Evolutionary conservation across 257 asterid species (phyloP), one percentile per base, ranked within the genome.

Genomic region (Plantago ovata): DNA sequence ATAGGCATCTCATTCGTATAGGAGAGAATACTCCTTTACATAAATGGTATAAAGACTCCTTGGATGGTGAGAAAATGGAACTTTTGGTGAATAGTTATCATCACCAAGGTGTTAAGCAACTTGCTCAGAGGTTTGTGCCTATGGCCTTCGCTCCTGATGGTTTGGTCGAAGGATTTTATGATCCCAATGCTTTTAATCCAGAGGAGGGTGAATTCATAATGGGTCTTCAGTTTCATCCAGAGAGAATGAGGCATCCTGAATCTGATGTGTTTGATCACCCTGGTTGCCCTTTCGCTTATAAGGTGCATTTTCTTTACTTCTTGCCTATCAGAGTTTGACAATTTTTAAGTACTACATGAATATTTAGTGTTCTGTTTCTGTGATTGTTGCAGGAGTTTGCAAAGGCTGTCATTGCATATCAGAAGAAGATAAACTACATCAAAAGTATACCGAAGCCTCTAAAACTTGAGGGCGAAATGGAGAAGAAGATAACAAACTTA

Each of bases 201-300:
- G 82, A 79, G 0, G 95, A 91, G 64, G 98, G 96, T 1, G 79
- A 91, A 74, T 91, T 91, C 56, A 84, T 87, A 13, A 83, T 87
- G 95, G 98, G 96, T n/a, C 80, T 91, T 18, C 96, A 91, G 60
- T 91, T 91, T 66, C 96, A 91, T 75, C 98, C 98, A 4, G 96
- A 91, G 50, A 69, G 98, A 58, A 91, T 87, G 96, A 73, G 92
- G 36, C 68, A 58, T 1, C 62, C 63, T 0, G 89, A 85, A 56
- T 63, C 85, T 0, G 92, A 77, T 21, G 89, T 73, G 13, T 91
- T 91, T 45, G 94, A 91, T 60, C 87, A 87, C 62, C 94, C 89
- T 0, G 98, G 98, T 1, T 91, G 98, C 46, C 38, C 65, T 16
- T 38, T 22, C 5, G 57, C 38, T 10, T 61, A 61, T 48, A 60